phyloP scores from a whole-genome alignment of 306 rosid species.

The Ceratonia siliqua region DNA sequence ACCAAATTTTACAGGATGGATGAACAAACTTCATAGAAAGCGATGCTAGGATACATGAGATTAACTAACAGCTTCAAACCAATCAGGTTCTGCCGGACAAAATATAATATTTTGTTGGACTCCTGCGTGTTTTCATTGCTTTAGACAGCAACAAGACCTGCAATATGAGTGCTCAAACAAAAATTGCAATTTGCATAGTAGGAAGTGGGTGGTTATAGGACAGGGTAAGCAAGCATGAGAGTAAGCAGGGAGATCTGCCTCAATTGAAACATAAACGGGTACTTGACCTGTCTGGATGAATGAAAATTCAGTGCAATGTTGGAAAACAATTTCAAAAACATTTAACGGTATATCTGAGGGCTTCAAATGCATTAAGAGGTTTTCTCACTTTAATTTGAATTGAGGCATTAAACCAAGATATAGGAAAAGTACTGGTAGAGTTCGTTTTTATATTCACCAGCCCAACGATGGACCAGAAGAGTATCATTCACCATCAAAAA shows the following conservation, averaged over 20 bases:
- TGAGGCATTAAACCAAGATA: not conserved
- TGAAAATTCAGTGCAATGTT: no score
- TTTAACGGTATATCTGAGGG: not conserved
- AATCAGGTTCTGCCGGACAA: not conserved
- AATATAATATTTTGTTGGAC: no score
- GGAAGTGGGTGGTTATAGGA: no score
- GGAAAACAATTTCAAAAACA: no score
- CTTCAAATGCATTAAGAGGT: not conserved
- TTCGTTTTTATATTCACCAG: not conserved
- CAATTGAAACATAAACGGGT: no score
- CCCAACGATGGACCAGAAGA: not conserved
- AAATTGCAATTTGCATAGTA: no score
- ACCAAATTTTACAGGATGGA: not conserved
- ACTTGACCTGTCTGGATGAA: no score
- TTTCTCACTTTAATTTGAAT: not conserved
- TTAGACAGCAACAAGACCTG: no score
- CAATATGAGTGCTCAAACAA: no score
- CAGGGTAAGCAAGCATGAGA: no score
- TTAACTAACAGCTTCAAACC: not conserved
- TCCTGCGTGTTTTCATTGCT: no score
- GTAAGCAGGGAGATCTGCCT: no score
- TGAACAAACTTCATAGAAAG: not conserved
- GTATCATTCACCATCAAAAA: slow-evolving; percentile 10
- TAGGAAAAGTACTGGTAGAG: not conserved
- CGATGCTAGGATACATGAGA: not conserved